These are phyloP conservation scores for Arthrocladium fulminans DNA, from an alignment of 2,329 filamentous ascomycete species.

Conservation along the genomic window DNA sequence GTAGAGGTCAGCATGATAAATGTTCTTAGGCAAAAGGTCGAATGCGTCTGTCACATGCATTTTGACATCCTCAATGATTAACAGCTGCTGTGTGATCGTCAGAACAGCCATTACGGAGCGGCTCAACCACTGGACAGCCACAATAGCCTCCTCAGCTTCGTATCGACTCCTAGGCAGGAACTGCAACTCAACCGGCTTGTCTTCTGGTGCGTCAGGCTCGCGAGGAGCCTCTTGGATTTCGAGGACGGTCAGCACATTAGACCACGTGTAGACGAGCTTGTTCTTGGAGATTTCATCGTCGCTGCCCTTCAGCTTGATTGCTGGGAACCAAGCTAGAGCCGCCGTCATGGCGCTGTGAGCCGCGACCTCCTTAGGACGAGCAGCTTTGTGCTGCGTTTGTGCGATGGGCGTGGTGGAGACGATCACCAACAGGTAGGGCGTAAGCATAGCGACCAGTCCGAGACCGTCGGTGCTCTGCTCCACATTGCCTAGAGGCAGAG, in stretches of 20 bases:
- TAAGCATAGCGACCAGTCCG: constrained; percentile 89
- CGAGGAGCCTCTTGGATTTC: constrained; percentile 67
- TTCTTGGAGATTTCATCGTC: constrained; percentile 59
- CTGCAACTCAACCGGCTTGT: constrained; percentile 64
- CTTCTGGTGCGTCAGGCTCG: constrained; percentile 52
- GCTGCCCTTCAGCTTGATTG: constrained; percentile 76
- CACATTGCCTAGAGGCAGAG: constrained; percentile 86
- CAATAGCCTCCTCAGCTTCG: constrained; percentile 90
- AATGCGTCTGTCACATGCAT: constrained; percentile 92
- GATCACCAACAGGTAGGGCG: constrained; percentile 88
- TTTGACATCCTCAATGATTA: constrained; percentile 81
- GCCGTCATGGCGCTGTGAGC: constrained; percentile 89
- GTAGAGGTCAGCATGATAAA: constrained; percentile 85
- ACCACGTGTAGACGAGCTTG: constrained; percentile 97
- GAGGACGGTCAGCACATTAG: constrained; percentile 87
- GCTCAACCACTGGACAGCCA: constrained; percentile 93
- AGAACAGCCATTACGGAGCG: constrained; percentile 83
- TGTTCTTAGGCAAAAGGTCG: constrained; percentile 82
- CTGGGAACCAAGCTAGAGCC: constrained; percentile 93
- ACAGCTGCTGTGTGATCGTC: constrained; percentile 85
- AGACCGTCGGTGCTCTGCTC: constrained; percentile 79
- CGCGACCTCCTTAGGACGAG: constrained; percentile 79
- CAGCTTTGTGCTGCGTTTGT: constrained; percentile 90
- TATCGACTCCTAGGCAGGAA: constrained; percentile 81
- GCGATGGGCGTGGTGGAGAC: constrained; percentile 95